Percentiles rank a stretch among this genome's conserved stretches.
These are phyloP conservation scores for Mycena olivaceomarginata DNA, from an alignment of 768 basidiomycete species.

Conservation along the genomic window DNA sequence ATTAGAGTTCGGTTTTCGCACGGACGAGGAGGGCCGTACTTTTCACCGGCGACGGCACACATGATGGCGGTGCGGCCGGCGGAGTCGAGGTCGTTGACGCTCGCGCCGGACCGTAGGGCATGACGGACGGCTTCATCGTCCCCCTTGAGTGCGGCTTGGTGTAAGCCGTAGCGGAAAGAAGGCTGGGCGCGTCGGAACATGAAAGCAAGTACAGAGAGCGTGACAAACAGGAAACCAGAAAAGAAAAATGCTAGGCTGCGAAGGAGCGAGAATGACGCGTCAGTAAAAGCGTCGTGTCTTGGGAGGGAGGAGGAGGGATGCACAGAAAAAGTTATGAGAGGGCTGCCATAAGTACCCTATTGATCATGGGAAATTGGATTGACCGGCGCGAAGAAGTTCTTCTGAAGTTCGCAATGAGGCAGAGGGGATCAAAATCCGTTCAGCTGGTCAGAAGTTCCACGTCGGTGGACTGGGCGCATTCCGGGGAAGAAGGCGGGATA, in stretches of 20 bases:
- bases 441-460: slow-evolving; percentile 6
- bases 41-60: slow-evolving; percentile 83
- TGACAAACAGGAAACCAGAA: slow-evolving; percentile 26
- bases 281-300: slow-evolving; percentile 34
- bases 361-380: slow-evolving; percentile 36
- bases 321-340: slow-evolving; percentile 31
- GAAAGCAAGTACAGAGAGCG: slow-evolving; percentile 17
- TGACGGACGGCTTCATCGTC: slow-evolving; percentile 71
- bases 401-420: slow-evolving; percentile 45
- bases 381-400: slow-evolving; percentile 37
- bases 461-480: slow-evolving; percentile 18
- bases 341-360: slow-evolving; percentile 39
- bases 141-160: slow-evolving; percentile 75
- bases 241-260: slow-evolving; percentile 34
- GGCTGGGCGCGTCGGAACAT: slow-evolving; percentile 52
- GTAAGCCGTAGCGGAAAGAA: slow-evolving; percentile 64
- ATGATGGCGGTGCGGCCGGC: slow-evolving; percentile 79
- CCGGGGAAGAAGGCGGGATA: slow-evolving; percentile 25
- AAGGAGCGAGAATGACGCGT: slow-evolving; percentile 44
- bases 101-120: slow-evolving; percentile 76
- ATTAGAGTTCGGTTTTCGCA: slow-evolving; percentile 9
- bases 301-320: slow-evolving; percentile 40
- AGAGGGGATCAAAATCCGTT: slow-evolving; percentile 34
- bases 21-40: slow-evolving; percentile 63
- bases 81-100: slow-evolving; percentile 80